Conservation (phyloP, 164 flowering plant species). For the Nymphaea thermarum region DNA sequence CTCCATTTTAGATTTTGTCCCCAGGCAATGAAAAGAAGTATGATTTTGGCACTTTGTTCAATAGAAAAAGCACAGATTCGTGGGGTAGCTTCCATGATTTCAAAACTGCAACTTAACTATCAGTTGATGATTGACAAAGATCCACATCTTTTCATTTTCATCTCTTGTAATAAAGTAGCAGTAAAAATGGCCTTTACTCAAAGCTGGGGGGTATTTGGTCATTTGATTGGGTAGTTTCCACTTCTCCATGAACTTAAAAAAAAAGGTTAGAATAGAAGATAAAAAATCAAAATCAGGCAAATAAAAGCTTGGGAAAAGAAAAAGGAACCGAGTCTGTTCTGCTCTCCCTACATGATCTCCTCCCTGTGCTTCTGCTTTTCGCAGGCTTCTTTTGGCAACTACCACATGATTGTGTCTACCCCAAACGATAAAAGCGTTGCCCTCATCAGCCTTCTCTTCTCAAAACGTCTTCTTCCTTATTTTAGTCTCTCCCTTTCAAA, state of each 20-base stretch:
- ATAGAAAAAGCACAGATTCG: too few species aligned
- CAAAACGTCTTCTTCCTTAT: not conserved
- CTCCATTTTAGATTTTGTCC: too few species aligned
- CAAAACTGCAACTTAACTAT: not conserved
- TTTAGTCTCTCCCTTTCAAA: not conserved
- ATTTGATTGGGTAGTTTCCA: not conserved
- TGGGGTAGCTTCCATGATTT: not conserved
- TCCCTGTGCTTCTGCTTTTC: conserved; percentile 9
- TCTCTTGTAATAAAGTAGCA: too few species aligned
- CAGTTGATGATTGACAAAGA: not conserved
- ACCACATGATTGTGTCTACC: conserved; percentile 17
- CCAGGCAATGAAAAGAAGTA: too few species aligned
- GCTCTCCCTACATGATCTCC: not conserved
- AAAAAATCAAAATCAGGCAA: not conserved
- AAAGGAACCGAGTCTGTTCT: not conserved
- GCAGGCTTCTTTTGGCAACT: conserved; percentile 13
- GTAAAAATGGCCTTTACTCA: not conserved
- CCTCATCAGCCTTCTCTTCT: not conserved
- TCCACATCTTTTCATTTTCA: not conserved
- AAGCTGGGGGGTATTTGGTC: not conserved
- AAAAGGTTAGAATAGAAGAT: not conserved
- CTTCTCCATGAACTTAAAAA: not conserved
- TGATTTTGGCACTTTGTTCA: too few species aligned
- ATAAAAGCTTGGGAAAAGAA: not conserved
- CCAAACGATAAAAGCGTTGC: not conserved